phyloP scores from a whole-genome alignment of 164 flowering plant species.

The Dillenia turbinata region DNA sequence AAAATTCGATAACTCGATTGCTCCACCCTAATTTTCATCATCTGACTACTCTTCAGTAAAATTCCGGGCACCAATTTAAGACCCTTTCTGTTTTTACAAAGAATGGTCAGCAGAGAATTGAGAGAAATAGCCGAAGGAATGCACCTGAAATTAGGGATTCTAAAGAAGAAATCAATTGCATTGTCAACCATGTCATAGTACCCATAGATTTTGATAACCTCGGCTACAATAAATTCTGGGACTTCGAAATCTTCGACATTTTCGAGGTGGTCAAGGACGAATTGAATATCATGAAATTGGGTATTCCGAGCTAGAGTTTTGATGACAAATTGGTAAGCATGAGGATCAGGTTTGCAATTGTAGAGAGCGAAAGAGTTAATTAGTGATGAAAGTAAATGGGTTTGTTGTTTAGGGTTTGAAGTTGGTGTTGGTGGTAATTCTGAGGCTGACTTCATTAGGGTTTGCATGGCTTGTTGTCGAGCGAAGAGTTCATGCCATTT shows the following conservation, averaged over 20 bases:
- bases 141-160: conserved; percentile 69
- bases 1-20: conserved; percentile 49
- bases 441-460: conserved; percentile 26
- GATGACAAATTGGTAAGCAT: conserved; percentile 54
- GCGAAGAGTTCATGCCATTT: conserved; percentile 26
- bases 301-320: conserved; percentile 31
- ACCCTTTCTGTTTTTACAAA: conserved; percentile 34
- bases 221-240: conserved; percentile 50
- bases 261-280: conserved; percentile 52
- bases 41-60: conserved; percentile 31
- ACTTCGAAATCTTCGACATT: conserved; percentile 41
- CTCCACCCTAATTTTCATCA: conserved; percentile 58
- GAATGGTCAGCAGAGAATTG: conserved; percentile 44
- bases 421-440: conserved; percentile 1
- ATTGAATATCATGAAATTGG: conserved; percentile 31
- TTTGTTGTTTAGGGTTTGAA: conserved; percentile 10
- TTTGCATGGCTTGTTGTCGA: conserved; percentile 31
- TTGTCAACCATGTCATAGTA: conserved; percentile 27
- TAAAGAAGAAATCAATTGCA: conserved; percentile 51
- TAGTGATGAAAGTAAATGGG: conserved; percentile 38
- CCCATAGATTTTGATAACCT: conserved; percentile 45
- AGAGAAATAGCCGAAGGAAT: conserved; percentile 55
- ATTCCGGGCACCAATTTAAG: conserved; percentile 42
- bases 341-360: conserved; percentile 48
- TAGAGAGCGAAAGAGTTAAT: conserved; percentile 43